Evolutionary conservation across 2,329 filamentous ascomycete genomes (phyloP), one percentile per base, ranked within the genome.

Genomic region (Xylaria multiplex): DNA sequence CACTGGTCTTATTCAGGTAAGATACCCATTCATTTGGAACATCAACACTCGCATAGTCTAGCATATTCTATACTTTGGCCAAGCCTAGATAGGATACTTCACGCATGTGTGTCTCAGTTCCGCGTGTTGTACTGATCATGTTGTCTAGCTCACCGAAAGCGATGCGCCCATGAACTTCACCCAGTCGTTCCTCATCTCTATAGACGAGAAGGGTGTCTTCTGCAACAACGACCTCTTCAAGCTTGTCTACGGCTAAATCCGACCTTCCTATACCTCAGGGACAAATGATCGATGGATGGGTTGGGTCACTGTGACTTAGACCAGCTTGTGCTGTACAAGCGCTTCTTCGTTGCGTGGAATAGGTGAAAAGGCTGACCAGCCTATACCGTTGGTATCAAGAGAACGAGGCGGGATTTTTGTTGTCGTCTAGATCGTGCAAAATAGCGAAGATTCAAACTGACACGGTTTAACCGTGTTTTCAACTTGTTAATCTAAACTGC

Each of bases 191-290:
- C 91, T 96, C 81, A 90, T 98, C 69, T 81, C 88, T 57, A 60
- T 69, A 58, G 69, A 72, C 54, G 90, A 89, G 73, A 89, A 85
- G 81, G 69, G 69, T 22, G 63, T 66, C 84, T 97, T 88, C 79
- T 91, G 98, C 78, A 90, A 90, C 84, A 97, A 98, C 85, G 95
- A 98, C 80, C 83, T 98, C 79, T 98, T 98, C 89, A 92, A 92
- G 82, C 88, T 98, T 69, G 87, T 97, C 73, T 95, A 92, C 81
- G 84, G 81, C 77, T 87, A 82, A 70, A 69, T 43, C 35, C 30
- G 5, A 48, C 27, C 13, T 48, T 24, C 22, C 24, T 40, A 58
- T 46, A 45, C 40, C 27, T 32, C 46, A n/a, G 45, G 42, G 50
- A 19, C 30, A 57, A 48, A 22, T 32, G 46, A 56, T 57, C 13